Conservation (phyloP, 352 stramenopile species). For the Phytophthora multivora region DNA sequence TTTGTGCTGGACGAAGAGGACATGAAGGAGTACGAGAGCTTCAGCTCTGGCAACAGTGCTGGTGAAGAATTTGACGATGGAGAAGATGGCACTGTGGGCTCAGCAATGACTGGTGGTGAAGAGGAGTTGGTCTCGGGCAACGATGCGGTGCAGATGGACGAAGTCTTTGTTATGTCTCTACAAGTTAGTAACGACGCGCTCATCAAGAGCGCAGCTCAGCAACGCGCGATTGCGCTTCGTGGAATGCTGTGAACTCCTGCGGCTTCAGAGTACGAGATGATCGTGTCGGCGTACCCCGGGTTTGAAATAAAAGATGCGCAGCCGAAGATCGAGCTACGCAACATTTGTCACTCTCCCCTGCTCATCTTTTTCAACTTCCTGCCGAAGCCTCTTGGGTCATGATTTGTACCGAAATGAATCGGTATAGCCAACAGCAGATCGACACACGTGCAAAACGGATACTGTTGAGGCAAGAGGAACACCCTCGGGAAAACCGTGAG, state of each 20-base stretch:
- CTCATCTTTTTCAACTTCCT: background rate
- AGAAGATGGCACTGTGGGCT: background rate
- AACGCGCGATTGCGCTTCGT: background rate
- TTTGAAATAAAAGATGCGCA: background rate
- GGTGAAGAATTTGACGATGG: background rate
- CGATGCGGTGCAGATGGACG: background rate
- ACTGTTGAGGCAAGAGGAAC: background rate
- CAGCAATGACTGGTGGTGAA: background rate
- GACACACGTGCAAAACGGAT: background rate
- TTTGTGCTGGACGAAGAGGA: background rate
- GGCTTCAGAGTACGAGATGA: background rate
- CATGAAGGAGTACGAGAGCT: conserved; percentile 1
- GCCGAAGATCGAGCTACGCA: background rate
- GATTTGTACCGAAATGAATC: background rate
- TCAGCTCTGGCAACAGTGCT: conserved; percentile 7
- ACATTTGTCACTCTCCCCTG: background rate
- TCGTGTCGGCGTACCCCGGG: background rate
- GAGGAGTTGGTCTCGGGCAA: background rate
- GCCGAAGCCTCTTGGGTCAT: background rate
- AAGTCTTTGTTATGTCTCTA: background rate
- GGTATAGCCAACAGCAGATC: background rate
- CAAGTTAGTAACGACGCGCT: background rate
- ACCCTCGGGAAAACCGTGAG: background rate
- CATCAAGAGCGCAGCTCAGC: background rate
- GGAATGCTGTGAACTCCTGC: background rate